phyloP scores from a whole-genome alignment of 1,284 basidiomycete genomes.

The Ganoderma boninense region DNA sequence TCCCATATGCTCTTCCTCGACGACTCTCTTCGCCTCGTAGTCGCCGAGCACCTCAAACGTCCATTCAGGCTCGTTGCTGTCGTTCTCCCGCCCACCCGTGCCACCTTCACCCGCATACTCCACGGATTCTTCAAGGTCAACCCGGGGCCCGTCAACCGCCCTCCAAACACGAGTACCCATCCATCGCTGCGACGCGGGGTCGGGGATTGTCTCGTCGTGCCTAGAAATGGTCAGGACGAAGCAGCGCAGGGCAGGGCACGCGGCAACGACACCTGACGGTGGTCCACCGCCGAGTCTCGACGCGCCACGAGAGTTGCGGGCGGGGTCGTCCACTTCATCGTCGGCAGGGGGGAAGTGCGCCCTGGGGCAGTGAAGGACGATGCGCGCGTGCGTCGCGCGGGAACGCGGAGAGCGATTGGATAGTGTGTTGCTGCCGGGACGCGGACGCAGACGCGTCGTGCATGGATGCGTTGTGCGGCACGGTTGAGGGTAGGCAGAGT shows the following conservation, averaged over 20 bases:
- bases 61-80: background rate
- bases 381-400: background rate
- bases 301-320: too few relatives aligned
- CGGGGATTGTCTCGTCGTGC: background rate
- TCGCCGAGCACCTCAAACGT: background rate
- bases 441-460: too few relatives aligned
- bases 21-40: background rate
- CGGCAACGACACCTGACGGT: too few relatives aligned
- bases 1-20: background rate
- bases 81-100: background rate
- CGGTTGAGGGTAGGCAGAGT: too few relatives aligned
- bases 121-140: too few relatives aligned
- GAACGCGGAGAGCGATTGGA: background rate
- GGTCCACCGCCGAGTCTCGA: too few relatives aligned
- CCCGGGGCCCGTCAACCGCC: background rate
- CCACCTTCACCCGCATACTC: too few relatives aligned
- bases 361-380: background rate
- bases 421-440: too few relatives aligned
- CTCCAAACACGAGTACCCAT: background rate
- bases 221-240: background rate
- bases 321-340: too few relatives aligned
- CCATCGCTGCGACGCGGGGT: background rate
- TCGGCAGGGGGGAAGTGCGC: background rate
- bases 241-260: background rate
- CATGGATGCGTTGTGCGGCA: too few relatives aligned